A percentile compares a stretch with the other conserved stretches of the same genome.
phyloP scores from a whole-genome alignment of 768 basidiomycete genomes.

The Ramaria sp. region DNA sequence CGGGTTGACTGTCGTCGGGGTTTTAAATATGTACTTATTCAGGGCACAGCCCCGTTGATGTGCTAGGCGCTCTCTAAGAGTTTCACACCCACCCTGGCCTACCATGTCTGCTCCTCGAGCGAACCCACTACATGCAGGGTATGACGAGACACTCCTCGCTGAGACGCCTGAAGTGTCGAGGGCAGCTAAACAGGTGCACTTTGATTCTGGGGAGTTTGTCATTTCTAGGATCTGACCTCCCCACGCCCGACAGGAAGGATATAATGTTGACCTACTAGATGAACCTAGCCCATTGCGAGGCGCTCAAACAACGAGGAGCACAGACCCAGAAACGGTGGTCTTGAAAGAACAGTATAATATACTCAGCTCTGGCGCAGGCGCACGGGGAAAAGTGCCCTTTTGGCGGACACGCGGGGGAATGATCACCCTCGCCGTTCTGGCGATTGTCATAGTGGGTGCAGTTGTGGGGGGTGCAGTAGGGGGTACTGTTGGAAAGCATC shows the following conservation, averaged over 20 bases:
- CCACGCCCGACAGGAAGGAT: slow-evolving; percentile 7
- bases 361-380: not conserved
- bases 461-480: slow-evolving; percentile 52
- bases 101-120: slow-evolving; percentile 1
- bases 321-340: not conserved
- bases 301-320: not conserved
- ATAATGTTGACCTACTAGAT: slow-evolving; percentile 10
- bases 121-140: not conserved
- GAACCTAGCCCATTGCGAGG: not conserved
- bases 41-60: not conserved
- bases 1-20: not conserved
- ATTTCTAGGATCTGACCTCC: not conserved
- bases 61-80: not conserved
- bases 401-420: slow-evolving; percentile 39
- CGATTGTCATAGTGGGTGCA: slow-evolving; percentile 36
- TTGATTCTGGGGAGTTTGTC: not conserved
- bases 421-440: slow-evolving; percentile 26
- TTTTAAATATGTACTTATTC: not conserved
- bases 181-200: slow-evolving; percentile 6
- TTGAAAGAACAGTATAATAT: not conserved
- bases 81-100: not conserved
- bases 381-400: slow-evolving; percentile 26
- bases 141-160: slow-evolving; percentile 6
- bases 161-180: slow-evolving; percentile 4
- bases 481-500: slow-evolving; percentile 28